Evolutionary conservation across 441 rosid species (phyloP).

Genomic region (Metrosideros polymorpha): DNA sequence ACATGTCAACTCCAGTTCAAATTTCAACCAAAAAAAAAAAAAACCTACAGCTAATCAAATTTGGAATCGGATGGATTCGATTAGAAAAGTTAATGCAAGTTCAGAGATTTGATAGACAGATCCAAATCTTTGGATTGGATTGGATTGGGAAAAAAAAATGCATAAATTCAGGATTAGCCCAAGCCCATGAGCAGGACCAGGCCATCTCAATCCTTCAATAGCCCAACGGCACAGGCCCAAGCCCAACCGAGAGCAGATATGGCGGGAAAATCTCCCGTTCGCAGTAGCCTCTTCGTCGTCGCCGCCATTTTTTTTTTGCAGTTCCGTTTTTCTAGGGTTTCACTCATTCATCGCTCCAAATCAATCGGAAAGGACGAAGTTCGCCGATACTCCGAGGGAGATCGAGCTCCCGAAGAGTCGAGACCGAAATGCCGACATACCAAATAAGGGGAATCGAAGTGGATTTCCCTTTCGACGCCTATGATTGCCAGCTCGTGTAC

Average conservation of each 20-base stretch:
- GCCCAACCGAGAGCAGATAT: not conserved
- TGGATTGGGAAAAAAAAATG: not conserved
- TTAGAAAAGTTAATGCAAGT: not conserved
- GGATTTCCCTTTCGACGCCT: slow-evolving; percentile 90
- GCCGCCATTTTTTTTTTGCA: accelerated
- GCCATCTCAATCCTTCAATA: not conserved
- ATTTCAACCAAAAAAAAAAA: too few species aligned
- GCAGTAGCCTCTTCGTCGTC: not conserved
- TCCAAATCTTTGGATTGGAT: not conserved
- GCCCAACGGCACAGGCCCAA: not conserved
- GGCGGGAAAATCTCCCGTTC: not conserved
- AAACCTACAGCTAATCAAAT: too few species aligned
- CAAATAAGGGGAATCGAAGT: slow-evolving; percentile 76
- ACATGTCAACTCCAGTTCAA: not conserved
- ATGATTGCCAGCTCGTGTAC: slow-evolving; percentile 82
- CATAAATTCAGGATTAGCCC: not conserved
- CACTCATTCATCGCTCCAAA: not conserved
- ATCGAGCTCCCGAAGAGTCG: not conserved
- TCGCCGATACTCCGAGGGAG: not conserved
- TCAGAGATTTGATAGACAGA: not conserved
- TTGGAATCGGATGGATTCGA: not conserved
- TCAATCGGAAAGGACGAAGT: not conserved
- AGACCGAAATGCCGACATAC: slow-evolving; percentile 59
- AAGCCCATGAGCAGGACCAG: not conserved
- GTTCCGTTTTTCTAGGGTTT: not conserved